Base-by-base conservation (phyloP, 352 stramenopile species). In the Saprolegnia parasitica region DNA sequence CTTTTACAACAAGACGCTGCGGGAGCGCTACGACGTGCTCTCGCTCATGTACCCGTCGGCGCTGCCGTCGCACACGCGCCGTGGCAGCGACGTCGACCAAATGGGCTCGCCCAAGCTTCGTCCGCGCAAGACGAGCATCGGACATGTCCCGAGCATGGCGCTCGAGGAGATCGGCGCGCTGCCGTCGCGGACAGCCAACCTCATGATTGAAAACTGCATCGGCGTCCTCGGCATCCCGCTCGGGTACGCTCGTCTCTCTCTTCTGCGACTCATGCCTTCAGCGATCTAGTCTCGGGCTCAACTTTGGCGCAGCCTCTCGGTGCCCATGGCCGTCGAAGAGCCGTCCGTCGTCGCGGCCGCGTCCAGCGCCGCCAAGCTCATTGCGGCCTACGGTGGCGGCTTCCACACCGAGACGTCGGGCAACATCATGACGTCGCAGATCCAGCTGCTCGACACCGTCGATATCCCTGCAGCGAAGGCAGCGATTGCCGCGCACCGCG, bases 141-240 rank as follows among this genome's bases (percentile, higher is more conserved):
- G 58, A 5, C 58, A 67, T 55, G 40, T 67, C 9, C 58, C 58
- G 15, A 67, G 58, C 58, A 55, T 67, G 26, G 62, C 42, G 8
- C 54, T 73, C 15, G 60, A 67, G 39, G 46, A 84, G 65, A 73
- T 91, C 18, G 86, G 86, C 20, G 82, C 92, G 45, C 75, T 96
- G 61, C 81, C 84, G 18, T 74, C 91, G 70, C 83, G 81, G 37
- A 89, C 80, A 1, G 87, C 87, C 64, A 93, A 96, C 68, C 74
- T 90, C 61, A 96, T 96, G 86, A 93, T 96, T 63, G 87, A 96
- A 72, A 96, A 96, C 76, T 93, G 86, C 73, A 89, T 96, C 60
- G 87, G 87, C 54, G 86, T 92, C 39, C 77, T 94, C 6, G 84
- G 83, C n/a, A 78, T 96, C 37, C 87, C 87, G 39, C 77, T 96